phyloP scores from a whole-genome alignment of 2,329 filamentous ascomycete species.

The Neurospora sp. region DNA sequence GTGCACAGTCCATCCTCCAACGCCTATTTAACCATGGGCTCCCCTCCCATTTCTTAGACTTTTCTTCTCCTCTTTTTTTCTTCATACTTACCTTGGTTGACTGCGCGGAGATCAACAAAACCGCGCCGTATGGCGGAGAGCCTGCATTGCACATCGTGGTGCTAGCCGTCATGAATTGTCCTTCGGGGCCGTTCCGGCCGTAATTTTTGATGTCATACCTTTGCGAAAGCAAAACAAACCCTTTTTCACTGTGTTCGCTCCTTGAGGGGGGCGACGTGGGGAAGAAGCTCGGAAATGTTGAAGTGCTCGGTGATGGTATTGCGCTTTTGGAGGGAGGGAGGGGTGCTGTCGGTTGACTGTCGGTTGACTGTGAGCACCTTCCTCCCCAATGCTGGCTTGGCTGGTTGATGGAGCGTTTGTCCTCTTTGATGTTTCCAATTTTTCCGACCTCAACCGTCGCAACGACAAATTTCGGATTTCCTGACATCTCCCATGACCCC shows the following conservation, averaged over 20 bases:
- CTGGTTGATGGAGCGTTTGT: not conserved
- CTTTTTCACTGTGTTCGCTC: slow-evolving; percentile 11
- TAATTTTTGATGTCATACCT: slow-evolving; percentile 12
- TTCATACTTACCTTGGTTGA: slow-evolving; percentile 15
- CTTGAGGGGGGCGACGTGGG: slow-evolving; percentile 5
- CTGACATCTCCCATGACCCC: too few species aligned
- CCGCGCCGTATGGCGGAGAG: slow-evolving; percentile 9
- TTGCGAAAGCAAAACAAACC: slow-evolving; percentile 1
- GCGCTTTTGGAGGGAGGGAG: not conserved
- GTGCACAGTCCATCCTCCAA: slow-evolving; percentile 7
- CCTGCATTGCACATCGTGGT: slow-evolving; percentile 14
- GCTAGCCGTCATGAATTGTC: slow-evolving; percentile 11
- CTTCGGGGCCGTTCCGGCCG: slow-evolving; percentile 4
- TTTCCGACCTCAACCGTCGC: not conserved
- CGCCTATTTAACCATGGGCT: slow-evolving; percentile 2
- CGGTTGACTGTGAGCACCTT: not conserved
- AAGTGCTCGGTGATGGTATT: not conserved
- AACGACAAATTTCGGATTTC: not conserved
- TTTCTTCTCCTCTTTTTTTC: slow-evolving; percentile 10
- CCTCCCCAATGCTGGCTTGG: not conserved
- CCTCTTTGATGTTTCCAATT: not conserved
- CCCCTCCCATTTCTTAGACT: slow-evolving; percentile 1
- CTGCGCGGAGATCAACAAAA: slow-evolving; percentile 9
- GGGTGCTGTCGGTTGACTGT: not conserved
- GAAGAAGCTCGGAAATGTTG: not conserved